Conservation (phyloP, 805 yeast species). For the Wickerhamomyces hampshirensis region DNA sequence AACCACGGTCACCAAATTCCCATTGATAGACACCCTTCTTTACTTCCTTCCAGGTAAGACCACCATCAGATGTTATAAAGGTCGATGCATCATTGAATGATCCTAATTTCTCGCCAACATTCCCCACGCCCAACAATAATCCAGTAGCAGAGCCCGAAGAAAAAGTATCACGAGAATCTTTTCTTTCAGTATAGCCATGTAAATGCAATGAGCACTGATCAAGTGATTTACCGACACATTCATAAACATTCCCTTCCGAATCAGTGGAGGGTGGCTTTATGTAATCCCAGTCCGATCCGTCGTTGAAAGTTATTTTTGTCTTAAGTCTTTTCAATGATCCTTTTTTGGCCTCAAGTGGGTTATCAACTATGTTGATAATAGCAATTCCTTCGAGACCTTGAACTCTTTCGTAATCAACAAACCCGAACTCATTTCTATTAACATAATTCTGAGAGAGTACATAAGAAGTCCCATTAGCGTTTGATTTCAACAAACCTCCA, state of each 20-base stretch:
- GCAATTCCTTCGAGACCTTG: slow-evolving; percentile 83
- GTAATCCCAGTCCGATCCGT: slow-evolving; percentile 83
- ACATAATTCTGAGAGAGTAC: slow-evolving; percentile 64
- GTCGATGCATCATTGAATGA: slow-evolving; percentile 55
- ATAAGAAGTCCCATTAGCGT: slow-evolving; percentile 87
- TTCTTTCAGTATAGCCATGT: slow-evolving; percentile 88
- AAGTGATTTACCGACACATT: slow-evolving; percentile 46
- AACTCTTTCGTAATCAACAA: slow-evolving; percentile 83
- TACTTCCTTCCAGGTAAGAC: slow-evolving; percentile 80
- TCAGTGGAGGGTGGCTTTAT: slow-evolving; percentile 66
- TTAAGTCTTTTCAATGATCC: slow-evolving; percentile 54
- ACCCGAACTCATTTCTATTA: slow-evolving; percentile 72
- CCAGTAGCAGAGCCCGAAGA: slow-evolving; percentile 91
- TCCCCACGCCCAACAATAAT: slow-evolving; percentile 80
- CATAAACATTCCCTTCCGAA: slow-evolving; percentile 51
- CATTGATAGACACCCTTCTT: slow-evolving; percentile 74
- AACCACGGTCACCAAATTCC: slow-evolving; percentile 97
- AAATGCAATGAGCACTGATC: slow-evolving; percentile 73
- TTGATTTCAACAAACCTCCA: slow-evolving; percentile 83
- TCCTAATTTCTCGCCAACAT: slow-evolving; percentile 64
- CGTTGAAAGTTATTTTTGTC: slow-evolving; percentile 78
- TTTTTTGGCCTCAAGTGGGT: slow-evolving; percentile 38
- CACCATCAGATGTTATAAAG: slow-evolving; percentile 81
- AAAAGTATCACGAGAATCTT: slow-evolving; percentile 76
- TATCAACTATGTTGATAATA: slow-evolving; percentile 63